Evolutionary conservation across 2,329 filamentous ascomycete genomes (phyloP).

Genomic region (Colletotrichum sp.): DNA sequence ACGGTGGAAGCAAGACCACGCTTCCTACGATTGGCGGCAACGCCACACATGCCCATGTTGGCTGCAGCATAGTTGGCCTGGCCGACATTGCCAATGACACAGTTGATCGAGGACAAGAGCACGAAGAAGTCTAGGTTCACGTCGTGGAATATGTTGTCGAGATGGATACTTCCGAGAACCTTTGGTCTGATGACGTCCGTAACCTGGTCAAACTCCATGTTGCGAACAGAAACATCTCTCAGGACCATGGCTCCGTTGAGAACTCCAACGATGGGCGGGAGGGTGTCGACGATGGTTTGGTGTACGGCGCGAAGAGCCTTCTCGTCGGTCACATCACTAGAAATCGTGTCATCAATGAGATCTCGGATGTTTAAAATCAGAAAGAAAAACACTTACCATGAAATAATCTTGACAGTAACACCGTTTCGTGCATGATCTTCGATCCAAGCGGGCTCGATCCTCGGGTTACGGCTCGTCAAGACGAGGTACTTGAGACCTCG

Average conservation of each 20-base stretch:
- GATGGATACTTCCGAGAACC: conserved; percentile 32
- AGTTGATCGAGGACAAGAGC: conserved; percentile 28
- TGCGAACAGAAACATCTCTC: conserved; percentile 23
- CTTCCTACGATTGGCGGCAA: conserved; percentile 24
- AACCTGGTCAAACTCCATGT: conserved; percentile 35
- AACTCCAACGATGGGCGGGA: not conserved
- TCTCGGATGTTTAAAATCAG: not conserved
- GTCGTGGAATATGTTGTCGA: not conserved
- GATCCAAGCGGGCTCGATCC: conserved; percentile 22
- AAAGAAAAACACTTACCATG: conserved; percentile 26
- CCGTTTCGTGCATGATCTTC: conserved; percentile 2
- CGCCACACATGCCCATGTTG: conserved; percentile 35
- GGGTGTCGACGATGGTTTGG: not conserved
- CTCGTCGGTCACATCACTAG: not conserved
- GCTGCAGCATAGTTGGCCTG: conserved; percentile 41
- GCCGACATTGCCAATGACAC: conserved; percentile 26
- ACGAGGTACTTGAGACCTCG: conserved; percentile 36
- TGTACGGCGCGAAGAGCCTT: not conserved
- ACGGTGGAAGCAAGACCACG: conserved; percentile 23
- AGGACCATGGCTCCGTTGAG: not conserved
- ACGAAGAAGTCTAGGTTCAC: conserved; percentile 32
- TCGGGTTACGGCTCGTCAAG: conserved; percentile 39
- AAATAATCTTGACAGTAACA: conserved; percentile 32
- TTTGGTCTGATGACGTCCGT: conserved; percentile 30
- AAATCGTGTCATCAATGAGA: not conserved